phyloP scores from a whole-genome alignment of 768 basidiomycete species.

The Neoboletus brunneissimus region DNA sequence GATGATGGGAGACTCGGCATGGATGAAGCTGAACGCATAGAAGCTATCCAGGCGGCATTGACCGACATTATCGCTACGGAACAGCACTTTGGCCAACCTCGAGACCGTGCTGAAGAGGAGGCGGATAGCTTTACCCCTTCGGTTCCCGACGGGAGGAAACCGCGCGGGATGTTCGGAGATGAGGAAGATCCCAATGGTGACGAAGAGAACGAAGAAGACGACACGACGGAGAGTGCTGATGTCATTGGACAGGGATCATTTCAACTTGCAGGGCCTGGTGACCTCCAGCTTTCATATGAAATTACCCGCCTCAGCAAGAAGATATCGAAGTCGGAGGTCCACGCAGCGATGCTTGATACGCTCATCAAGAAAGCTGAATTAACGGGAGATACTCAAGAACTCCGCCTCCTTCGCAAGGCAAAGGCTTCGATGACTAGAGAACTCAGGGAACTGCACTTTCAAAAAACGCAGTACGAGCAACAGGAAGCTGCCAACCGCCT shows the following conservation, averaged over 20 bases:
- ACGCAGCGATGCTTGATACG: constrained; percentile 80
- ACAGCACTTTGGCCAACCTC: constrained; percentile 40
- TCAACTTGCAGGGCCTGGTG: constrained; percentile 82
- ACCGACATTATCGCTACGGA: constrained; percentile 94
- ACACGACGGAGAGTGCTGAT: constrained; percentile 16
- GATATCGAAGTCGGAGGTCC: constrained; percentile 71
- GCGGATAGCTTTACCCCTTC: constrained; percentile 6
- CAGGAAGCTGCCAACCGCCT: constrained; percentile 91
- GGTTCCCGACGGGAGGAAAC: constrained; percentile 12
- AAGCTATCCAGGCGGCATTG: constrained; percentile 93
- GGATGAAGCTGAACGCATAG: constrained; percentile 82
- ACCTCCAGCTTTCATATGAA: constrained; percentile 84
- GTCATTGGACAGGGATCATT: constrained; percentile 51
- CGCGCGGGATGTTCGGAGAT: constrained; percentile 36
- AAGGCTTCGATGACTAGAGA: constrained; percentile 81
- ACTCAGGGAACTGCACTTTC: constrained; percentile 80
- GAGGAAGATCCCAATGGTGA: constrained; percentile 39
- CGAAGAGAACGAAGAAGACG: constrained; percentile 48
- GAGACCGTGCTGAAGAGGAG: constrained; percentile 9
- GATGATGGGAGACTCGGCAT: constrained; percentile 53
- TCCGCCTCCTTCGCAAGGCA: constrained; percentile 77
- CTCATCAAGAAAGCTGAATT: constrained; percentile 94
- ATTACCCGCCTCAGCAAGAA: constrained; percentile 77
- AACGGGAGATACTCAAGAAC: constrained; percentile 85
- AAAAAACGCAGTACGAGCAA: constrained; percentile 90